Percentiles rank a stretch among this genome's conserved stretches.
Evolutionary conservation across 208 protist species (phyloP).

Genomic region (Acanthamoeba sp.): DNA sequence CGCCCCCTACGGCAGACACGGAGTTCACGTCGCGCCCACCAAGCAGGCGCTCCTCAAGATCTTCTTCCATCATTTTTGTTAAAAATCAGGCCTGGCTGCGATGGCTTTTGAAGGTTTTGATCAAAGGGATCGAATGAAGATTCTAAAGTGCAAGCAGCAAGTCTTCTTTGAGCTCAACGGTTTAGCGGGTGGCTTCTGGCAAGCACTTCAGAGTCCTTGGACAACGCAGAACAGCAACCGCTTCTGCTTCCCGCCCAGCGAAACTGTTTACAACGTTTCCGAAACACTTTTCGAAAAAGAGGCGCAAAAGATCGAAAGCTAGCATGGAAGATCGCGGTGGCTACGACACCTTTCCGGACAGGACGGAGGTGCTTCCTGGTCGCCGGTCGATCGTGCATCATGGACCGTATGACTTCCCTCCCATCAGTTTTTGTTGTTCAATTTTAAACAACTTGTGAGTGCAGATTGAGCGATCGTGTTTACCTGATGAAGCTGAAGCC

Average conservation of each 20-base stretch:
- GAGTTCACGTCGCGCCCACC: neutral
- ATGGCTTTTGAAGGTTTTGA: no score
- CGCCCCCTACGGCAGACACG: neutral
- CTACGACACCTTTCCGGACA: neutral
- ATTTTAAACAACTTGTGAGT: neutral
- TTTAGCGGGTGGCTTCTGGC: neutral
- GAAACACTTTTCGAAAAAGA: neutral
- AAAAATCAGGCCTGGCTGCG: no score
- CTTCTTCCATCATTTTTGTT: conserved; percentile 40
- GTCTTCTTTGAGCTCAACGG: no score
- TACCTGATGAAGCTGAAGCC: conserved; percentile 4
- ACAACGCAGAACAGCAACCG: neutral
- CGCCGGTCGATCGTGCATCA: neutral
- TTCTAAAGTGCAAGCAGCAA: no score
- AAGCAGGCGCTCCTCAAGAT: conserved; percentile 12
- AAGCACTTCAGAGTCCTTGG: neutral
- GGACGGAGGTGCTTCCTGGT: neutral
- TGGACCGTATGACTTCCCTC: neutral
- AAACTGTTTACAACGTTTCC: neutral
- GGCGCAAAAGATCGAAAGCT: neutral
- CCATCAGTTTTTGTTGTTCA: neutral
- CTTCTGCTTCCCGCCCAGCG: neutral
- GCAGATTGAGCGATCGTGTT: neutral
- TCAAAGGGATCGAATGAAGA: no score
- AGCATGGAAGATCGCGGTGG: neutral